Conservation (phyloP, 257 asterid genomes). For the Solanum habrochaites region DNA sequence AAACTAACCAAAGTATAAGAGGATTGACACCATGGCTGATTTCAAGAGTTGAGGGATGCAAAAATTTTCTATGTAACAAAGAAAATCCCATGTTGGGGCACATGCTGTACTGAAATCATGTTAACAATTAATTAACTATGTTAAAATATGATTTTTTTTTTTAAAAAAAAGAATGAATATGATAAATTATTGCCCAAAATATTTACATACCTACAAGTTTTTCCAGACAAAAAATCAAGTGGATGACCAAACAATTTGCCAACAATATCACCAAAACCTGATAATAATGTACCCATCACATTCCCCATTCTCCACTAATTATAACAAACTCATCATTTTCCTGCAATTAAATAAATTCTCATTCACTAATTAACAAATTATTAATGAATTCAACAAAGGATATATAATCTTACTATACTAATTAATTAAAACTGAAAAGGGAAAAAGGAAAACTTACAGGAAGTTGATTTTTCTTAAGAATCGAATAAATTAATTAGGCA, state of each 20-base stretch:
- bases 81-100: conserved; percentile 55
- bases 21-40: conserved; percentile 34
- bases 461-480: too few relatives aligned
- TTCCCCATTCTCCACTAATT: conserved; percentile 35
- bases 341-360: too few relatives aligned
- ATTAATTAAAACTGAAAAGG: too few relatives aligned
- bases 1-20: conserved; percentile 46
- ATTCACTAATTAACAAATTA: too few relatives aligned
- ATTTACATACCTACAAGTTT: conserved; percentile 41
- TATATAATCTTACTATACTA: too few relatives aligned
- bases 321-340: background rate
- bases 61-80: conserved; percentile 62
- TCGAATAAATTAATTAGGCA: too few relatives aligned
- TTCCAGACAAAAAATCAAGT: conserved; percentile 65
- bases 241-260: conserved; percentile 62
- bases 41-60: conserved; percentile 51
- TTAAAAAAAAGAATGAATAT: too few relatives aligned
- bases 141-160: background rate
- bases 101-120: conserved; percentile 37
- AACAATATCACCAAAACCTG: conserved; percentile 38
- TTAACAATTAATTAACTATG: background rate
- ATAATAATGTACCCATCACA: conserved; percentile 29
- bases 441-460: too few relatives aligned
- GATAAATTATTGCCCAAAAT: background rate
- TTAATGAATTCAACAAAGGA: too few relatives aligned